Percentiles rank a stretch among this genome's conserved stretches.
These are phyloP conservation scores for Tetramitus jugosus DNA, from an alignment of 208 protist species.

Conservation along the genomic window DNA sequence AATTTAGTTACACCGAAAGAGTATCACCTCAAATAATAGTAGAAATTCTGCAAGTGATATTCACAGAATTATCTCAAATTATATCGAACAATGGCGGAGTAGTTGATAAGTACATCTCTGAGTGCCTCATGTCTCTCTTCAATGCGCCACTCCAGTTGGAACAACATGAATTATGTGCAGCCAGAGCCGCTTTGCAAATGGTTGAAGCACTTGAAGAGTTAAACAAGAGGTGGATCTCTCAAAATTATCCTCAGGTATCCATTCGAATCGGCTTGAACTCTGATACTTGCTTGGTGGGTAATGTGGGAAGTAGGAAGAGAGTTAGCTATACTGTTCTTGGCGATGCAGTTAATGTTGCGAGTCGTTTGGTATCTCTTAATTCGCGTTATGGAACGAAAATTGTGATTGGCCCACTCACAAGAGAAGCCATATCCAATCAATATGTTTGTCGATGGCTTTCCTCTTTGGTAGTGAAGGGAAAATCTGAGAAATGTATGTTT, in stretches of 20 bases:
- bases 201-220: background rate
- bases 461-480: background rate
- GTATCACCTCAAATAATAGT: no score
- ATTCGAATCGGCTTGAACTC: background rate
- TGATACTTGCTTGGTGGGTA: background rate
- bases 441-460: background rate
- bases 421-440: background rate
- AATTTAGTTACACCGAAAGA: no score
- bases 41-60: no score
- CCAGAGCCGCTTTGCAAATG: background rate
- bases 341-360: background rate
- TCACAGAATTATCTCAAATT: background rate
- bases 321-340: background rate
- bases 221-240: background rate
- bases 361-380: no score
- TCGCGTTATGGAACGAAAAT: background rate
- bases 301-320: background rate
- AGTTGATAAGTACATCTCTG: background rate
- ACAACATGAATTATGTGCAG: background rate
- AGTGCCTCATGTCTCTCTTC: background rate
- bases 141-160: background rate
- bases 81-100: background rate
- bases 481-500: no score
- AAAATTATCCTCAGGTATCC: background rate
- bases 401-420: background rate